Evolutionary conservation across 768 basidiomycete species (phyloP).

Genomic region (Amyloporia xantha): DNA sequence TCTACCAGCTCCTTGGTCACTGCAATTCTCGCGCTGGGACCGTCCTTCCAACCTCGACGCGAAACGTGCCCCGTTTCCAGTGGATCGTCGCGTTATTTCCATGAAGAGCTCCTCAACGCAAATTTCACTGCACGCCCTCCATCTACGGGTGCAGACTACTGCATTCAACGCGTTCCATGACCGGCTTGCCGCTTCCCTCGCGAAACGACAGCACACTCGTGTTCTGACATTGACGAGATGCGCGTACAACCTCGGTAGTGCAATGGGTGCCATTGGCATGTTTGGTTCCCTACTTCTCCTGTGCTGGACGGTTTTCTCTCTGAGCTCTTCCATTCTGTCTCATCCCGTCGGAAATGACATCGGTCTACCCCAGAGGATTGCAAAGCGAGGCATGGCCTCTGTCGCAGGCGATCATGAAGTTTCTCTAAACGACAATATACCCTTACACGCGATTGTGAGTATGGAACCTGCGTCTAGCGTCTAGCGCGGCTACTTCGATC

Average conservation of each 20-base stretch:
- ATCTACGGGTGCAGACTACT: conserved; percentile 39
- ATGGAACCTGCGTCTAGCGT: no score
- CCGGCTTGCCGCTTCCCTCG: conserved; percentile 30
- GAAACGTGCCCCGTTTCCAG: neutral
- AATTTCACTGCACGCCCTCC: conserved; percentile 5
- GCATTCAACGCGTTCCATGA: conserved; percentile 47
- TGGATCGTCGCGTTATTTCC: neutral
- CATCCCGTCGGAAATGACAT: neutral
- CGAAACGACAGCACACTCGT: conserved; percentile 21
- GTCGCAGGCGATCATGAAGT: neutral
- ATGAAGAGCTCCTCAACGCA: conserved; percentile 8
- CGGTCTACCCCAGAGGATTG: neutral
- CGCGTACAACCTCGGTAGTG: conserved; percentile 44
- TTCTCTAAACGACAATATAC: neutral
- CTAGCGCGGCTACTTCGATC: no score
- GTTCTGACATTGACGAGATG: conserved; percentile 11
- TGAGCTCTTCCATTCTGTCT: neutral
- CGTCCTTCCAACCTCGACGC: neutral
- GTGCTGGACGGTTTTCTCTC: conserved; percentile 24
- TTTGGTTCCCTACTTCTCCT: conserved; percentile 34
- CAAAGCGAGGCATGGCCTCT: neutral
- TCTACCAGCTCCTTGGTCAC: conserved; percentile 1
- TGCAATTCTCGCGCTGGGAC: neutral
- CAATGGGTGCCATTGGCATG: conserved; percentile 44
- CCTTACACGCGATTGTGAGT: conserved; percentile 27